phyloP scores from a whole-genome alignment of 805 yeast species.

The Candida berthetii region DNA sequence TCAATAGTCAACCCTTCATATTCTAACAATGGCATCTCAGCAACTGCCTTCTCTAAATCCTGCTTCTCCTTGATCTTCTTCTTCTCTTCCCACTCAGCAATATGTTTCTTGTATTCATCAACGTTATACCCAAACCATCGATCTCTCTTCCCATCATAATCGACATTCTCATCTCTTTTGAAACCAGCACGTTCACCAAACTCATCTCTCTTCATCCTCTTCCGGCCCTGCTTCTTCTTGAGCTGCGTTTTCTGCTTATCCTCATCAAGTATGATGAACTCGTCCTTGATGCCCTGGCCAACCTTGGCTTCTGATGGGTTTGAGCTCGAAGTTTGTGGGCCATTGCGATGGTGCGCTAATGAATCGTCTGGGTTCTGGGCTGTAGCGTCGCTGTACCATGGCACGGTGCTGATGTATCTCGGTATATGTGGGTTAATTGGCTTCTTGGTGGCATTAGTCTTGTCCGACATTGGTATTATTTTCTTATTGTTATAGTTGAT shows the following conservation, averaged over 20 bases:
- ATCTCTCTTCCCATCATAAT: constrained; percentile 71
- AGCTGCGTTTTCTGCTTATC: not conserved
- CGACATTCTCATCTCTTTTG: constrained; percentile 31
- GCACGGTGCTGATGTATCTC: constrained; percentile 30
- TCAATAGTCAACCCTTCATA: constrained; percentile 18
- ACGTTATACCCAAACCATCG: constrained; percentile 78
- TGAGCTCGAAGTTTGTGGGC: constrained; percentile 23
- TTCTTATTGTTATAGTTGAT: no score
- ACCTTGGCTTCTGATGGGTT: constrained; percentile 40
- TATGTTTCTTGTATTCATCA: constrained; percentile 49
- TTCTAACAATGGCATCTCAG: no score
- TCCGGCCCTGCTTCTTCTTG: constrained; percentile 8
- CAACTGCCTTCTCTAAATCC: constrained; percentile 10
- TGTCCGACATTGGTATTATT: no score
- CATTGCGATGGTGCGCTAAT: constrained; percentile 49
- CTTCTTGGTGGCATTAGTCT: no score
- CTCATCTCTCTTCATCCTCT: constrained; percentile 20
- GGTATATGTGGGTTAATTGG: constrained; percentile 31
- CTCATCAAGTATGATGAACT: constrained; percentile 18
- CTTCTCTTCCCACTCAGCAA: constrained; percentile 37
- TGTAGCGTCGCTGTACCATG: constrained; percentile 29
- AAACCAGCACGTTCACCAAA: constrained; percentile 45
- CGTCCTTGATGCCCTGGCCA: constrained; percentile 55
- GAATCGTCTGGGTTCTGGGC: constrained; percentile 28
- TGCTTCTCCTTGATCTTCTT: constrained; percentile 7